A percentile compares a stretch with the other conserved stretches of the same genome.
These are phyloP conservation scores for Penicillium sp. DNA, from an alignment of 2,329 filamentous ascomycete species.

Conservation along the genomic window DNA sequence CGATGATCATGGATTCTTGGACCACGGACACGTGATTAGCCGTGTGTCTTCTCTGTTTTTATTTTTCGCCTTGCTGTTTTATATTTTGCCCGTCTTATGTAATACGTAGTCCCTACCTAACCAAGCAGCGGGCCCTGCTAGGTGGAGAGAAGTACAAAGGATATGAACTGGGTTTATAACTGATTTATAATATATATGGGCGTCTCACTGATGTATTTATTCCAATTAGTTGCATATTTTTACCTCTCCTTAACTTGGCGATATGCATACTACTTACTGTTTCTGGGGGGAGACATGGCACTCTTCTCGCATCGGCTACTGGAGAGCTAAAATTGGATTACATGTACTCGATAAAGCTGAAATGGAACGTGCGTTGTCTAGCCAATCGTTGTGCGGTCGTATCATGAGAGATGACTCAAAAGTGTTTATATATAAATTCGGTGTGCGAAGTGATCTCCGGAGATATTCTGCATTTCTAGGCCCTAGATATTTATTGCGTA, in stretches of 20 bases:
- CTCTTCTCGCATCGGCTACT: too few species aligned
- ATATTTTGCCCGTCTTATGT: not conserved
- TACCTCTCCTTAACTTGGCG: too few species aligned
- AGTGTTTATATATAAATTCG: not conserved
- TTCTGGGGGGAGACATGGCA: too few species aligned
- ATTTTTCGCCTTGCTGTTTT: not conserved
- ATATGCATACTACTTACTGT: too few species aligned
- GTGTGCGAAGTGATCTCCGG: not conserved
- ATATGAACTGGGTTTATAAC: not conserved
- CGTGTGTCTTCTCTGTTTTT: not conserved
- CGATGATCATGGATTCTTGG: not conserved
- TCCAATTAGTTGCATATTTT: too few species aligned
- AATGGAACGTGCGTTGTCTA: too few species aligned
- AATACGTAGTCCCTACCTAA: not conserved
- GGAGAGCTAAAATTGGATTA: too few species aligned
- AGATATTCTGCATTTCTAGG: not conserved
- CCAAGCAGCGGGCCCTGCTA: not conserved
- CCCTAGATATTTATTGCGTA: too few species aligned
- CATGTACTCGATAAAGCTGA: too few species aligned
- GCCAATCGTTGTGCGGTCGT: too few species aligned
- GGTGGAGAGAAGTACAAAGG: not conserved
- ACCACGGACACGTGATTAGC: not conserved
- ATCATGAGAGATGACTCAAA: not conserved
- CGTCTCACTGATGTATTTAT: not conserved
- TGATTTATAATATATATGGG: not conserved